Conservation (phyloP, 495 filamentous ascomycete species). For the Aspergillus indologenus region DNA sequence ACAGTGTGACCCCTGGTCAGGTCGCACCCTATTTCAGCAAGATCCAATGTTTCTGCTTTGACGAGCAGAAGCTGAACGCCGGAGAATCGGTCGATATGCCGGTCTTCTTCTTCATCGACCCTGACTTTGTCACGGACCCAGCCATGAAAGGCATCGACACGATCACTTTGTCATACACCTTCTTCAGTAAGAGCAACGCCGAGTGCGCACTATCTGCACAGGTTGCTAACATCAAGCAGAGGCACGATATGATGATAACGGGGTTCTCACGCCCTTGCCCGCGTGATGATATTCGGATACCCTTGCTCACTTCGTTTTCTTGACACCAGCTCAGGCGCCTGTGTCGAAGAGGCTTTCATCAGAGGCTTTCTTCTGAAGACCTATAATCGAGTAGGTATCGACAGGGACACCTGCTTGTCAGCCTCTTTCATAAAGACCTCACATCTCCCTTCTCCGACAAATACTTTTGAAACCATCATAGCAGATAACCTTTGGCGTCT, state of each 20-base stretch:
- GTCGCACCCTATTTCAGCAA: conserved; percentile 98
- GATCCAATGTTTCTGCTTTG: conserved; percentile 99
- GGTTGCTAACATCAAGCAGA: conserved; percentile 50
- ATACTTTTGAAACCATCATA: conserved; percentile 10
- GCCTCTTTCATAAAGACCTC: not conserved
- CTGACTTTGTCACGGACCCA: conserved; percentile 86
- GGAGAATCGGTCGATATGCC: conserved; percentile 99
- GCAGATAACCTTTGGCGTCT: conserved; percentile 10
- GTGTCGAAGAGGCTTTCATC: not conserved
- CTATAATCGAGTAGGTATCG: not conserved
- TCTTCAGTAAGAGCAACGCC: conserved; percentile 75
- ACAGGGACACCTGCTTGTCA: not conserved
- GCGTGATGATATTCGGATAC: conserved; percentile 4
- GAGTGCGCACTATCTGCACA: not conserved
- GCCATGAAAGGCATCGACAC: conserved; percentile 92
- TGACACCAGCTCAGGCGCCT: not conserved
- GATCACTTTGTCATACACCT: conserved; percentile 94
- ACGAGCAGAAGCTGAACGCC: conserved; percentile 90
- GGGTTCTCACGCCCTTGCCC: conserved; percentile 49
- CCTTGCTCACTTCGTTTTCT: not conserved
- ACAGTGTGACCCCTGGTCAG: conserved; percentile 93
- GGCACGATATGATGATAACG: conserved; percentile 83
- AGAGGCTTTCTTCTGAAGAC: not conserved
- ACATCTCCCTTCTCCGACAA: conserved; percentile 7
- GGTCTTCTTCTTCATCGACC: conserved; percentile 99